Evolutionary conservation across 306 rosid genomes (phyloP).

Genomic region (Luffa aegyptiaca): DNA sequence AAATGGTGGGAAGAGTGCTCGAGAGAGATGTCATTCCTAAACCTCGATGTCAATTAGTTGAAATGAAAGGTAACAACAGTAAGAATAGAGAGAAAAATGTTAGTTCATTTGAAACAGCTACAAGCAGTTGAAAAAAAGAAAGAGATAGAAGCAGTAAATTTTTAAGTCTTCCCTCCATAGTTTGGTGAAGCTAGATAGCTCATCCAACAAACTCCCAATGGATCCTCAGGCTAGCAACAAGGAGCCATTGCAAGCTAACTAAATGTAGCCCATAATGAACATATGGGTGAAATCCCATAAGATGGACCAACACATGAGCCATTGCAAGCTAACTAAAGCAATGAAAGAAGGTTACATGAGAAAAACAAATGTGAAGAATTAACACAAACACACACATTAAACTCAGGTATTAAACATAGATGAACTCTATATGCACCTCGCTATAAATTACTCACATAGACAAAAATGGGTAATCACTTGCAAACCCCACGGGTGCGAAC

Average conservation of each 20-base stretch:
- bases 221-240: neutral
- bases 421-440: constrained; percentile 47
- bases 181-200: neutral
- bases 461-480: constrained; percentile 92
- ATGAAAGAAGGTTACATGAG: constrained; percentile 12
- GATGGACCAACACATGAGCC: constrained; percentile 79
- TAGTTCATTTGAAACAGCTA: neutral
- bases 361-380: constrained; percentile 3
- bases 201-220: neutral
- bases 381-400: neutral
- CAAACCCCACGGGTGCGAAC: constrained; percentile 99
- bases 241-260: neutral
- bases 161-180: neutral
- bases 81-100: neutral
- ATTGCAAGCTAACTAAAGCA: constrained; percentile 77
- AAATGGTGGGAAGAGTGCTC: neutral
- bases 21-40: neutral
- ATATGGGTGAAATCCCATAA: constrained; percentile 85
- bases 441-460: constrained; percentile 97
- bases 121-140: neutral
- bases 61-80: neutral
- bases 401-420: constrained; percentile 5
- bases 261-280: constrained; percentile 95
- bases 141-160: neutral
- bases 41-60: neutral